phyloP scores from a whole-genome alignment of 1,284 basidiomycete species.

The Testicularia cyperi region DNA sequence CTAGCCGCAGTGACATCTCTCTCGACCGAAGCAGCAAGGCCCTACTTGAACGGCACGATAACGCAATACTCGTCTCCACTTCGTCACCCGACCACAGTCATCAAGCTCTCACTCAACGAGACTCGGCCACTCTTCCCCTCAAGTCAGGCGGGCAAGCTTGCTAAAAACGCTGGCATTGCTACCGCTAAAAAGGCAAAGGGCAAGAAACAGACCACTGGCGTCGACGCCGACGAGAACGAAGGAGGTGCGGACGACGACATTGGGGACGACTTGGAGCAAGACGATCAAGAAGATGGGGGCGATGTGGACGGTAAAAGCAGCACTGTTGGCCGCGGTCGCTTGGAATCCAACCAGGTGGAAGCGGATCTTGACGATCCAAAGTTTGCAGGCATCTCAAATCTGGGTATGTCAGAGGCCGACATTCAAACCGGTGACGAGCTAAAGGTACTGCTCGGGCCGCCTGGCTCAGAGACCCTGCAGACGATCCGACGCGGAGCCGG shows the following conservation, averaged over 20 bases:
- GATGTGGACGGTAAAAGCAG: too few relatives aligned
- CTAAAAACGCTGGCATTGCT: too few relatives aligned
- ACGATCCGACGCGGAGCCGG: slow-evolving; percentile 9
- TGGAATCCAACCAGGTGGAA: slow-evolving; percentile 15
- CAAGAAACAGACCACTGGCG: neutral
- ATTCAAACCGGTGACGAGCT: slow-evolving; percentile 11
- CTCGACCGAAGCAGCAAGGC: slow-evolving; percentile 1
- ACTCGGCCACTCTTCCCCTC: too few relatives aligned
- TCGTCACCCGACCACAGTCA: slow-evolving; percentile 18
- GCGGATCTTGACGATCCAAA: slow-evolving; percentile 18
- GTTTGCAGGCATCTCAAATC: slow-evolving; percentile 15
- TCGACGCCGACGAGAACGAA: slow-evolving; percentile 5
- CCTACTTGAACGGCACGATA: slow-evolving; percentile 5
- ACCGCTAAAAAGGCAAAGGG: slow-evolving; percentile 1
- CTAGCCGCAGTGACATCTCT: too few relatives aligned
- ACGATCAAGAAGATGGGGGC: too few relatives aligned
- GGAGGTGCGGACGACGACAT: slow-evolving; percentile 17
- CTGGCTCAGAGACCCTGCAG: slow-evolving; percentile 11
- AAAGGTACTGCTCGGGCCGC: slow-evolving; percentile 13
- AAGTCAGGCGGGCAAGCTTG: too few relatives aligned
- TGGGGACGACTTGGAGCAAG: too few relatives aligned
- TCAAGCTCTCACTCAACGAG: slow-evolving; percentile 17
- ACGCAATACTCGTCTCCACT: slow-evolving; percentile 9
- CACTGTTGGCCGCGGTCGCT: too few relatives aligned
- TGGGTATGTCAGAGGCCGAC: slow-evolving; percentile 22